phyloP scores from a whole-genome alignment of 305 asterid genomes.

The Stenogyne calaminthoides region DNA sequence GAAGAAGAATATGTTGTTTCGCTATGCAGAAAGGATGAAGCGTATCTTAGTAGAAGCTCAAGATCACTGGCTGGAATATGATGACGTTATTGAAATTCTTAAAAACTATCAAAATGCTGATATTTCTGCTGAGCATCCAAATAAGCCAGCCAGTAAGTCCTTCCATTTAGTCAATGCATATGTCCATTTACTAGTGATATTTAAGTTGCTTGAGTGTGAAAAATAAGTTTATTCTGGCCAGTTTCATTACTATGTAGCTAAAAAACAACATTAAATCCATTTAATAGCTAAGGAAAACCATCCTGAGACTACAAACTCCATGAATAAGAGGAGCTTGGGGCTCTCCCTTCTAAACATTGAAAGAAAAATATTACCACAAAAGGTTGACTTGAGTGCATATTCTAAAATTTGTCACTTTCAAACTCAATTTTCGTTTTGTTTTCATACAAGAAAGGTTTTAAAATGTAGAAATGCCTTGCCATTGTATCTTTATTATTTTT shows the following conservation, averaged over 20 bases:
- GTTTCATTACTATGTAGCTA: background rate
- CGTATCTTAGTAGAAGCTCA: too few relatives aligned
- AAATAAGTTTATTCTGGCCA: background rate
- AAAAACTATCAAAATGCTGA: slow-evolving; percentile 61
- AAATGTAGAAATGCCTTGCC: background rate
- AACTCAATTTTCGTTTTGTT: background rate
- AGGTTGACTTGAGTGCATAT: background rate
- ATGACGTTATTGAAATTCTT: too few relatives aligned
- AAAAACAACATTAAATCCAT: background rate
- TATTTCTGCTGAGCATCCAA: slow-evolving; percentile 72
- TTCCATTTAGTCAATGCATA: slow-evolving; percentile 26
- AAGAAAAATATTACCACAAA: background rate
- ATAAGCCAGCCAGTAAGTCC: slow-evolving; percentile 76
- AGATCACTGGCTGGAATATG: too few relatives aligned
- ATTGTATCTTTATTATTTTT: background rate
- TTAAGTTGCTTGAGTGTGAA: background rate
- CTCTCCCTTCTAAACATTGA: background rate
- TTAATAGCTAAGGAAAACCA: background rate
- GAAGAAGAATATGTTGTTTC: too few relatives aligned
- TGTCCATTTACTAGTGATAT: background rate
- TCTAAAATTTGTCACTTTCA: background rate
- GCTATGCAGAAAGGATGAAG: too few relatives aligned
- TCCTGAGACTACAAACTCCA: background rate
- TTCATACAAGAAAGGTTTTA: background rate
- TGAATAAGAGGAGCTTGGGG: background rate